Evolutionary conservation across 192 early-diverging fungal species (phyloP).

Genomic region (Backusella macrospora): DNA sequence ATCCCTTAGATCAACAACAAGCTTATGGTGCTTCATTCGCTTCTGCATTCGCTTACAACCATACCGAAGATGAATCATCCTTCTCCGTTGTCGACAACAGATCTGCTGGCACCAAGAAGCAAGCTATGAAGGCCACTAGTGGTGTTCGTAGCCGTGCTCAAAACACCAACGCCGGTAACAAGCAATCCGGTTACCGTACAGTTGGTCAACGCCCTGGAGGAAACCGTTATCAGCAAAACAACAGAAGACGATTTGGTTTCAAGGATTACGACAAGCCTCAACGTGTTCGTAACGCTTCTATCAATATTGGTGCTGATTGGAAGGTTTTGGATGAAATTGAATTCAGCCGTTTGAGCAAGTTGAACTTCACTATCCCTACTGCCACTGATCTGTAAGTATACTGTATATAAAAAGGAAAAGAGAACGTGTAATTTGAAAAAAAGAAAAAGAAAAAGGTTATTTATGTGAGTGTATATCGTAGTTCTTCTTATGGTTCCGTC

Average conservation of each 20-base stretch:
- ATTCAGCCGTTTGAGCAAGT: constrained; percentile 82
- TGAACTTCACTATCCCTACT: constrained; percentile 78
- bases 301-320: constrained; percentile 90
- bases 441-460: neutral
- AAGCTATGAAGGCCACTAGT: constrained; percentile 50
- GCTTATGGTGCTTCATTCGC: constrained; percentile 85
- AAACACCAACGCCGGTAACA: constrained; percentile 42
- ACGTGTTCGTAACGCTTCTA: constrained; percentile 81
- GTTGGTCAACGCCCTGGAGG: constrained; percentile 43
- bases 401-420: neutral
- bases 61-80: constrained; percentile 89
- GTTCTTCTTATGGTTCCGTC: constrained; percentile 73
- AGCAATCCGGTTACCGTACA: constrained; percentile 45
- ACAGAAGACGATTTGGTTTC: constrained; percentile 46
- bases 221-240: constrained; percentile 29
- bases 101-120: constrained; percentile 65
- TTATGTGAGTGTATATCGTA: constrained; percentile 28
- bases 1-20: constrained; percentile 60
- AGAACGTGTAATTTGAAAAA: neutral
- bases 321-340: constrained; percentile 93
- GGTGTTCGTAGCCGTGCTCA: constrained; percentile 48
- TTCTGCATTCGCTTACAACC: constrained; percentile 86
- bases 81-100: constrained; percentile 94
- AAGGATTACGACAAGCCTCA: constrained; percentile 62
- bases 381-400: constrained; percentile 76